Evolutionary conservation across 306 rosid genomes (phyloP).

Genomic region (Dalbergia cultrata): DNA sequence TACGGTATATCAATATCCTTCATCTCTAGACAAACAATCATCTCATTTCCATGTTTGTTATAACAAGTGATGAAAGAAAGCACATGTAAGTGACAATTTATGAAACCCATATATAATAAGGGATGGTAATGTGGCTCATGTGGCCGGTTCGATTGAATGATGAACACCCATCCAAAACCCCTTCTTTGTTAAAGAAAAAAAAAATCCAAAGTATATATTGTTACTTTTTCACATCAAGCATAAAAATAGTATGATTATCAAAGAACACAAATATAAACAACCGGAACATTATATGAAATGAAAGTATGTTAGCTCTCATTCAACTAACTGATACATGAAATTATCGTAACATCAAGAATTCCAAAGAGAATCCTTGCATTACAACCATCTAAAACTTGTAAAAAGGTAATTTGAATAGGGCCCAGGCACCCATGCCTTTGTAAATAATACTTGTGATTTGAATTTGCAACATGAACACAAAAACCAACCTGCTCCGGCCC

Average conservation of each 20-base stretch:
- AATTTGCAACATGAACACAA: conserved; percentile 21
- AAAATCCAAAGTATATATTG: too few species aligned
- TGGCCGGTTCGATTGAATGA: not conserved
- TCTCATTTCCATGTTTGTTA: not conserved
- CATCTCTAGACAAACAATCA: not conserved
- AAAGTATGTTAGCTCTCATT: not conserved
- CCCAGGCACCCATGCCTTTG: not conserved
- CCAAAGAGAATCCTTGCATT: conserved; percentile 20
- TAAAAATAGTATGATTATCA: not conserved
- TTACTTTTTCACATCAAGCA: too few species aligned
- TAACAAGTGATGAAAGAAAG: not conserved
- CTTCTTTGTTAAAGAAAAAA: too few species aligned
- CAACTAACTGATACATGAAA: not conserved
- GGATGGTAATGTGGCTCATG: not conserved
- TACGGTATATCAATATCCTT: not conserved
- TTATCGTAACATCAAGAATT: not conserved
- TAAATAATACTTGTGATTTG: conserved; percentile 35
- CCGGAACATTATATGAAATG: not conserved
- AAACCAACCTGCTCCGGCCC: not conserved
- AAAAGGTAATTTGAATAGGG: conserved; percentile 20
- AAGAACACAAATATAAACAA: too few species aligned
- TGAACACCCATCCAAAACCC: too few species aligned
- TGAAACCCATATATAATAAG: too few species aligned
- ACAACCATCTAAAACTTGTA: conserved; percentile 29
- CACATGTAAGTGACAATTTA: not conserved